Percentiles rank a stretch among this genome's conserved stretches.
These are phyloP conservation scores for Candida pseudoglaebosa DNA, from an alignment of 805 yeast genomes.

Conservation along the genomic window DNA sequence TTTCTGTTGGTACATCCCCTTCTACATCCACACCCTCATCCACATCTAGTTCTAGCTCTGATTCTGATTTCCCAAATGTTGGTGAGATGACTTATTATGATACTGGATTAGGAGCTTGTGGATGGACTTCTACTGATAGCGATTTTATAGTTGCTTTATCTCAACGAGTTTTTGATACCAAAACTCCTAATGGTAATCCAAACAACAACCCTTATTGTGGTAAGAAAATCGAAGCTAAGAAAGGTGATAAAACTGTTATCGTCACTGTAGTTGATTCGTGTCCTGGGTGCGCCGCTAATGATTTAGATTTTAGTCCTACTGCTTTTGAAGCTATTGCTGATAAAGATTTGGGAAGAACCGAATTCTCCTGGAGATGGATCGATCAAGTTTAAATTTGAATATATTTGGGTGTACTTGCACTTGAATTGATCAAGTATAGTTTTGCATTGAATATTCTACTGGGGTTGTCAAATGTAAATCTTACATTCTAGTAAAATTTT, in stretches of 20 bases:
- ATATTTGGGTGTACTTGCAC: too few species aligned
- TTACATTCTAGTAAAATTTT: too few species aligned
- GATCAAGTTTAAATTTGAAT: too few species aligned
- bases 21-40: slow-evolving; percentile 11
- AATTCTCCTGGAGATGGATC: slow-evolving; percentile 48
- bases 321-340: slow-evolving; percentile 54
- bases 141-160: slow-evolving; percentile 55
- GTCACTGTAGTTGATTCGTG: slow-evolving; percentile 59
- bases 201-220: slow-evolving; percentile 53
- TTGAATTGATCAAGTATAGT: too few species aligned
- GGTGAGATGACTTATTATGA: slow-evolving; percentile 51
- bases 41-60: slow-evolving; percentile 15
- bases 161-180: slow-evolving; percentile 33
- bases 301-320: slow-evolving; percentile 58
- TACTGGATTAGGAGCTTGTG: slow-evolving; percentile 54
- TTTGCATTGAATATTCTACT: too few species aligned
- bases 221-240: slow-evolving; percentile 43
- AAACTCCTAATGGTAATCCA: slow-evolving; percentile 30
- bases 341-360: slow-evolving; percentile 49
- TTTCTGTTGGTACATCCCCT: slow-evolving; percentile 9
- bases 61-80: slow-evolving; percentile 12
- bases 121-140: slow-evolving; percentile 38
- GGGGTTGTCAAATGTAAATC: too few species aligned
- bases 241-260: slow-evolving; percentile 47
- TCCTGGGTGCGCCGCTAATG: slow-evolving; percentile 47